phyloP scores from a whole-genome alignment of 2,329 filamentous ascomycete species.

The Colletotrichum magnum region DNA sequence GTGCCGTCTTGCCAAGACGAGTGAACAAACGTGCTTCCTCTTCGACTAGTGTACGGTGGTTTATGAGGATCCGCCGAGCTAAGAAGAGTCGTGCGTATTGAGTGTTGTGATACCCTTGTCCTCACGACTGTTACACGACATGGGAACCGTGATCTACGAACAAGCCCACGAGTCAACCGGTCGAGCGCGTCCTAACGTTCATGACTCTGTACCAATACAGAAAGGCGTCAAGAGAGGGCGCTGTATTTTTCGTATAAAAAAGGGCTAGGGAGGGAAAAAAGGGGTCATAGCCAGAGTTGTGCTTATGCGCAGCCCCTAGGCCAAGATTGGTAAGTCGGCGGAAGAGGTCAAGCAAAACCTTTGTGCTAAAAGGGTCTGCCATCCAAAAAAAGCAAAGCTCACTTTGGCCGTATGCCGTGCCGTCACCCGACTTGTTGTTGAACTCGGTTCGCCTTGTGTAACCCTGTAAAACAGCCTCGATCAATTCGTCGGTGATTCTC shows the following conservation, averaged over 20 bases:
- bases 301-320: constrained; percentile 8
- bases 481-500: constrained; percentile 46
- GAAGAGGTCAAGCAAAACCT: neutral
- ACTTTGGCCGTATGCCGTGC: constrained; percentile 52
- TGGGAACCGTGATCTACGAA: no score
- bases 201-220: neutral
- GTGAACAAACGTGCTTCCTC: neutral
- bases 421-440: constrained; percentile 45
- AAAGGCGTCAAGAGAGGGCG: no score
- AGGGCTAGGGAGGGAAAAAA: no score
- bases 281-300: constrained; percentile 51
- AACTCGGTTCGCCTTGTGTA: constrained; percentile 49
- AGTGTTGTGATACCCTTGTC: no score
- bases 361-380: constrained; percentile 41
- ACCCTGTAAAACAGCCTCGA: constrained; percentile 49
- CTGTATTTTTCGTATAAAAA: no score
- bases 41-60: constrained; percentile 1
- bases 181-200: neutral
- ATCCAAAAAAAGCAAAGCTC: constrained; percentile 45
- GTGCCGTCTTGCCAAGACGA: neutral
- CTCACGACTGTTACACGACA: no score
- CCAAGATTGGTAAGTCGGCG: constrained; percentile 11
- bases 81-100: no score
- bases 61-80: no score
- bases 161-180: neutral